phyloP scores from a whole-genome alignment of 192 early-diverging fungal genomes.

The Umbelopsis isabellina region DNA sequence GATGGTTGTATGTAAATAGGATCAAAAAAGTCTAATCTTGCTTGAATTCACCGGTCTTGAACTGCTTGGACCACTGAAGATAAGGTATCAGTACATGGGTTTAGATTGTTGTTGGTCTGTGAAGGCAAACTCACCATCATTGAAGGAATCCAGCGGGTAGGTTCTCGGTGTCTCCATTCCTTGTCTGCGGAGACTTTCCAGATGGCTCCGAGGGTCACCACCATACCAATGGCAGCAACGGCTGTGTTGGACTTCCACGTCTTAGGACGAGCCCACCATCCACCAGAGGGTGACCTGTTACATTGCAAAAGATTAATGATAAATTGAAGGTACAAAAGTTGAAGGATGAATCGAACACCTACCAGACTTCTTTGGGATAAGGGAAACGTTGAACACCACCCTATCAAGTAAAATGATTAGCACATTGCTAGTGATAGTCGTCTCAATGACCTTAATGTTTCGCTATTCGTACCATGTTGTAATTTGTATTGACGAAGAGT shows the following conservation, averaged over 20 bases:
- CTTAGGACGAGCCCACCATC: constrained; percentile 51
- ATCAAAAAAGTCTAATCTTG: constrained; percentile 12
- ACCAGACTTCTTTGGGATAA: constrained; percentile 48
- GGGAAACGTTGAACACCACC: constrained; percentile 39
- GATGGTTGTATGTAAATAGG: constrained; percentile 1
- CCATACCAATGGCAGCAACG: constrained; percentile 41
- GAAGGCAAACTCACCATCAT: constrained; percentile 44
- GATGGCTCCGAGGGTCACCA: constrained; percentile 34
- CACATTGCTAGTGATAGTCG: too few relatives aligned
- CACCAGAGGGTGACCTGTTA: constrained; percentile 50
- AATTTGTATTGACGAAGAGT: neutral
- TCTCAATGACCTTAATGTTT: neutral
- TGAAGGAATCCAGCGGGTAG: constrained; percentile 53
- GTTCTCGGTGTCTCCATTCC: constrained; percentile 48
- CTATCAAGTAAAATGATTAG: constrained; percentile 8
- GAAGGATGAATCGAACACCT: neutral
- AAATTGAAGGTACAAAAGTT: neutral
- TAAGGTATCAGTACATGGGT: neutral
- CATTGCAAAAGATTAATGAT: neutral
- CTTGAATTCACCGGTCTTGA: constrained; percentile 23
- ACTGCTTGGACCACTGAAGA: constrained; percentile 7
- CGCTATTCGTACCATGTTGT: constrained; percentile 9
- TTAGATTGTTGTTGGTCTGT: neutral
- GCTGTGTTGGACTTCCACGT: constrained; percentile 52
- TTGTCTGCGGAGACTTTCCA: constrained; percentile 49